Evolutionary conservation across 129 eudicot genomes (phyloP).

Genomic region (Arctium lappa): DNA sequence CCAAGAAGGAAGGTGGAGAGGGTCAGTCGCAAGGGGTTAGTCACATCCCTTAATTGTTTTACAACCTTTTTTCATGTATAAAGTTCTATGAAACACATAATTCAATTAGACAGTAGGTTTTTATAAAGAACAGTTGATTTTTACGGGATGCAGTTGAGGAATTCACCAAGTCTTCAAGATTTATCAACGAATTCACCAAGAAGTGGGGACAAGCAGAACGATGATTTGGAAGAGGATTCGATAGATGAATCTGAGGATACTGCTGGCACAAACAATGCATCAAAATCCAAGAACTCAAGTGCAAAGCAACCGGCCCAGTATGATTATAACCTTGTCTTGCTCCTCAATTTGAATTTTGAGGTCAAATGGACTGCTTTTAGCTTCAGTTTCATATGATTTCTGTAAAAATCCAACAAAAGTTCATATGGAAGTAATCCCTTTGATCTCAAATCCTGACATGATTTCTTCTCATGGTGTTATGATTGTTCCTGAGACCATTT

Average conservation of each 20-base stretch:
- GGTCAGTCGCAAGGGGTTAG: conserved; percentile 9
- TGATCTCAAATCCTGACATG: background rate
- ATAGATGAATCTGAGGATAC: background rate
- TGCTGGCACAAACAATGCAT: background rate
- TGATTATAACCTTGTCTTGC: conserved; percentile 6
- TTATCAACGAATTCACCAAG: conserved; percentile 17
- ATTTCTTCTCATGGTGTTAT: background rate
- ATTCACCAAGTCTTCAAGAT: background rate
- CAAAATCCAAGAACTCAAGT: background rate
- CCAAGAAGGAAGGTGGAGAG: conserved; percentile 50
- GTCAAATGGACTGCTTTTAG: background rate
- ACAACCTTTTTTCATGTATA: background rate
- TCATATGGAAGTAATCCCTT: background rate
- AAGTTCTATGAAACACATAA: background rate
- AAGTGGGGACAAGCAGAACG: background rate
- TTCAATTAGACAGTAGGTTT: background rate
- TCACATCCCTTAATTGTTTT: background rate
- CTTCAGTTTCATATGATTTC: background rate
- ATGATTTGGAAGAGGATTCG: background rate
- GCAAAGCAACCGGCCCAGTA: conserved; percentile 29
- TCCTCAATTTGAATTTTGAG: background rate
- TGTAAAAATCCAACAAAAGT: background rate
- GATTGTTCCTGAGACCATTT: background rate
- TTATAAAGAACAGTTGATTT: background rate
- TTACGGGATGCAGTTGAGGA: conserved; percentile 5